phyloP scores from a whole-genome alignment of 1,284 basidiomycete species.

The Leccinum griseonigrum region DNA sequence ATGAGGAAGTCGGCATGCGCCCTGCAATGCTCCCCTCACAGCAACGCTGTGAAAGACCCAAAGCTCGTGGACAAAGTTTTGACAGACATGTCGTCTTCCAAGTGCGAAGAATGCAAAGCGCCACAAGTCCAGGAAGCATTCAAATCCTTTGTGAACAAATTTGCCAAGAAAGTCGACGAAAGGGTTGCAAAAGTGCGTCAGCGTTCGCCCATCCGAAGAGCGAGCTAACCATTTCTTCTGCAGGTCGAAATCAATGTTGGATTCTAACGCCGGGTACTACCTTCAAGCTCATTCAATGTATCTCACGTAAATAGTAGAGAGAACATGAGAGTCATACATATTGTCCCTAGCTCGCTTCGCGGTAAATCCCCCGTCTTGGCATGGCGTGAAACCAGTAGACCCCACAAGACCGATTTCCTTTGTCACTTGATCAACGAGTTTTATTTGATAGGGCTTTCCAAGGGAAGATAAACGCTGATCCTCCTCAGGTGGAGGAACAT shows the following conservation, averaged over 20 bases:
- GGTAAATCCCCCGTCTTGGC: conserved; percentile 35
- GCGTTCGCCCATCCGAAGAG: background rate
- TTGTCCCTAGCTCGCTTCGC: conserved; percentile 39
- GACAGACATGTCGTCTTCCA: conserved; percentile 4
- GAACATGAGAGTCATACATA: background rate
- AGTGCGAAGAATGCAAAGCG: background rate
- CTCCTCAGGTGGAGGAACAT: conserved; percentile 34
- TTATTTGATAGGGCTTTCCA: conserved; percentile 74
- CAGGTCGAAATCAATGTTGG: conserved; percentile 14
- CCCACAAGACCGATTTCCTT: conserved; percentile 55
- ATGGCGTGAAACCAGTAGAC: conserved; percentile 18
- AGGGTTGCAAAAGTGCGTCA: conserved; percentile 8
- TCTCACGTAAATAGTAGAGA: conserved; percentile 13
- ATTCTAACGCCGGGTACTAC: background rate
- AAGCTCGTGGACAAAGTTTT: background rate
- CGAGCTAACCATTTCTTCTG: background rate
- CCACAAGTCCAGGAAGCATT: conserved; percentile 1
- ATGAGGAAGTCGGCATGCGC: conserved; percentile 11
- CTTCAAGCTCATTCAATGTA: background rate
- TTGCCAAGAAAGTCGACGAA: conserved; percentile 11
- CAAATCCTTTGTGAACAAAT: conserved; percentile 8
- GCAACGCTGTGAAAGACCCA: conserved; percentile 5
- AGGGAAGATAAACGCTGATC: conserved; percentile 54
- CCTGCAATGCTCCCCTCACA: conserved; percentile 2
- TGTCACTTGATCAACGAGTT: conserved; percentile 75